phyloP scores from a whole-genome alignment of 2,329 filamentous ascomycete genomes.

The Metarhizium sp. region DNA sequence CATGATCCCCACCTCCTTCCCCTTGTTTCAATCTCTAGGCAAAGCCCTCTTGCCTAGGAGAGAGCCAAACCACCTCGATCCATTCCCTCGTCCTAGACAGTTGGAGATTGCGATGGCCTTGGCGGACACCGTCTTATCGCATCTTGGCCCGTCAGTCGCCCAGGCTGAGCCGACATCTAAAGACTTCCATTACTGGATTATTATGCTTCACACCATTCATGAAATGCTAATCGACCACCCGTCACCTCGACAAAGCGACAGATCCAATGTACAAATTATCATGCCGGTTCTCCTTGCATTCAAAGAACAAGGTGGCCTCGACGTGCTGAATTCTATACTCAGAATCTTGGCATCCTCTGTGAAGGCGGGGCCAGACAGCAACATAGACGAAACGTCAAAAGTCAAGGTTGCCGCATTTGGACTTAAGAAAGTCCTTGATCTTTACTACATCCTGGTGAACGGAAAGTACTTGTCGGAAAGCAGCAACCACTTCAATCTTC shows the following conservation, averaged over 20 bases:
- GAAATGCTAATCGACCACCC: slow-evolving; percentile 67
- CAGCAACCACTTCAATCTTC: slow-evolving; percentile 41
- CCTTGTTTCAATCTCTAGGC: slow-evolving; percentile 78
- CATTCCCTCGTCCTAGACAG: slow-evolving; percentile 44
- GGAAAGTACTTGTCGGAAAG: slow-evolving; percentile 77
- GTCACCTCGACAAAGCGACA: slow-evolving; percentile 37
- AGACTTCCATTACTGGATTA: slow-evolving; percentile 73
- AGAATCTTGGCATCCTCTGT: slow-evolving; percentile 45
- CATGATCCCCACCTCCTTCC: slow-evolving; percentile 69
- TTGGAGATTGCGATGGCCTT: slow-evolving; percentile 54
- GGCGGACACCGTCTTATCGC: slow-evolving; percentile 58
- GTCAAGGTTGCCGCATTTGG: slow-evolving; percentile 43
- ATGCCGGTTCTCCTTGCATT: slow-evolving; percentile 80
- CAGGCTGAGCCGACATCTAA: slow-evolving; percentile 41
- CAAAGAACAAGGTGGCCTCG: slow-evolving; percentile 70
- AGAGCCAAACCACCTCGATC: slow-evolving; percentile 47
- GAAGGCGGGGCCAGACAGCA: slow-evolving; percentile 25
- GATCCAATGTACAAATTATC: slow-evolving; percentile 43
- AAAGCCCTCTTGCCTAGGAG: slow-evolving; percentile 71
- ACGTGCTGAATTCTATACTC: slow-evolving; percentile 63
- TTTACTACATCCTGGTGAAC: slow-evolving; percentile 69
- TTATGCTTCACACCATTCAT: slow-evolving; percentile 67
- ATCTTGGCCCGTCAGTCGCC: slow-evolving; percentile 44
- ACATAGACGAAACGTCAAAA: slow-evolving; percentile 34
- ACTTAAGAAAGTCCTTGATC: slow-evolving; percentile 74